Percentiles rank a stretch among this genome's conserved stretches.
These are phyloP conservation scores for Coemansia sp. DNA, from an alignment of 192 early-diverging fungal species.

Conservation along the genomic window DNA sequence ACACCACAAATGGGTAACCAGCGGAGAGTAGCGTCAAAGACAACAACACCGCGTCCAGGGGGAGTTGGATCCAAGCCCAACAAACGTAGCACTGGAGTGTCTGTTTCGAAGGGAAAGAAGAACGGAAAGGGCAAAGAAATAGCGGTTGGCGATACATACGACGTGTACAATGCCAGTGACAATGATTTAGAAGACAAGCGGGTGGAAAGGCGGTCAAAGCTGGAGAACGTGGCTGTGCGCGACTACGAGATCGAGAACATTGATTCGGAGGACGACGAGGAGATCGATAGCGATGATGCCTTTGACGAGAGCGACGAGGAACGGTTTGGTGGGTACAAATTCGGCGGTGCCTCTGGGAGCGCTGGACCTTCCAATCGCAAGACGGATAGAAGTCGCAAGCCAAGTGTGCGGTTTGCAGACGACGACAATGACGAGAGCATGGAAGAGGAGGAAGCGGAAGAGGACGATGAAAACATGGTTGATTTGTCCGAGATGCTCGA, in stretches of 20 bases:
- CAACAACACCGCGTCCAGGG: slow-evolving; percentile 14
- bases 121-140: neutral
- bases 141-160: neutral
- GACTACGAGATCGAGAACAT: slow-evolving; percentile 75
- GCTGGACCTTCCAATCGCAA: slow-evolving; percentile 15
- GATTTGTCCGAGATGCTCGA: slow-evolving; percentile 68
- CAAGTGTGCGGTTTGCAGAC: slow-evolving; percentile 19
- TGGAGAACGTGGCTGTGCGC: slow-evolving; percentile 39
- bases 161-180: slow-evolving; percentile 21
- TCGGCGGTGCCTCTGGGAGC: slow-evolving; percentile 41
- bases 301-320: slow-evolving; percentile 86
- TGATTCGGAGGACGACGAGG: slow-evolving; percentile 88
- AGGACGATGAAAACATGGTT: slow-evolving; percentile 55
- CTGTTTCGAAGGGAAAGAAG: neutral
- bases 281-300: slow-evolving; percentile 89
- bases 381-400: slow-evolving; percentile 18
- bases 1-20: slow-evolving; percentile 17
- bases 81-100: neutral
- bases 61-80: slow-evolving; percentile 1
- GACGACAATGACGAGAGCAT: slow-evolving; percentile 18
- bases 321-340: slow-evolving; percentile 70
- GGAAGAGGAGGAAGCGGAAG: slow-evolving; percentile 48
- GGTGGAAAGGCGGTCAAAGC: slow-evolving; percentile 16
- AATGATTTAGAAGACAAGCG: slow-evolving; percentile 4
- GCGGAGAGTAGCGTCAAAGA: slow-evolving; percentile 17